Evolutionary conservation across 768 basidiomycete species (phyloP), one percentile per base, ranked within the genome.

Genomic region (Strobilomyces confusus): DNA sequence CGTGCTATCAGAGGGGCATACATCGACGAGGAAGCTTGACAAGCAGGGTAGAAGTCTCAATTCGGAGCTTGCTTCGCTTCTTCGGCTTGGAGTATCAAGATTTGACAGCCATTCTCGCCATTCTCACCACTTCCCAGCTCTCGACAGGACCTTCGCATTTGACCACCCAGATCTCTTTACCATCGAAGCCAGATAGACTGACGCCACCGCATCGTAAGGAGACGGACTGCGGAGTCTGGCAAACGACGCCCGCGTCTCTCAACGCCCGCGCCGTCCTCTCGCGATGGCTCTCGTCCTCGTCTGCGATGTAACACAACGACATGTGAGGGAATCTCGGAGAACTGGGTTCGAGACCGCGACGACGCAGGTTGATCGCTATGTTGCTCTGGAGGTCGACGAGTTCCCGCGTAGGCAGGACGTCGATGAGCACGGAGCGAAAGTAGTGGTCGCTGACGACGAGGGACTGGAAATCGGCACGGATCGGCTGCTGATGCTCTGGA

Each of bases 261-360:
- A 87, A 68, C 55, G 72, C 70, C 25, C 74, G 67, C 36, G 76
- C 73, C 38, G 78, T 79, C 56, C 63, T 73, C 20, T 72, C 69
- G 41, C 87, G 79, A 66, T 85, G 79, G 19, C 12, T 62, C 4
- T 77, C 76, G 56, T 90, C 87, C n/a, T 76, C 74, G 53, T 90
- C 82, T 25, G 73, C 74, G 54, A 90, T 82, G 63, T 92, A 92
- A 61, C 80, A 84, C 54, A 92, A 59, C 33, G 89, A 91, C 57
- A 89, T 56, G 65, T 92, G 89, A 8, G 88, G 85, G 56, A 80
- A 86, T 33, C 73, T 68, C 0, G 86, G 85, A 1, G 86, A 82
- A 4, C 62, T 61, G 2, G 79, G 74, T 22, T 76, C 69, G 9
- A 78, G 53, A 5, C 65, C 64, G 22, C 76, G 64, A 20, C 37